Percentiles rank a stretch among this genome's conserved stretches.
These are phyloP conservation scores for Eimeria falciformis DNA, from an alignment of 169 alveolate species.

Conservation along the genomic window DNA sequence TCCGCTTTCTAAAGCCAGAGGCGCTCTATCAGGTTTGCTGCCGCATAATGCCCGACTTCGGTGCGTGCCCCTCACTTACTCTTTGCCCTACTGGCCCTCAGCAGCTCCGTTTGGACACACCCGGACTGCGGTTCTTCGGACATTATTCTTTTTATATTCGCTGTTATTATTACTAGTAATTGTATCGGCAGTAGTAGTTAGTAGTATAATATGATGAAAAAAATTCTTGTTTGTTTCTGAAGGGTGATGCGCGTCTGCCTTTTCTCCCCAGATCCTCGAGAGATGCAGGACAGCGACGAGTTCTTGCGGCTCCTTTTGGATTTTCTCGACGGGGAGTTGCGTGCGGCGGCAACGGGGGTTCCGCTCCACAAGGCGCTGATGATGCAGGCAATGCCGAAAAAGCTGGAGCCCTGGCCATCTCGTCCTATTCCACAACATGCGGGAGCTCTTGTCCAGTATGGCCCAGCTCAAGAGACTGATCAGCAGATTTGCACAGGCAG, in stretches of 20 bases:
- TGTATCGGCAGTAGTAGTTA: no score
- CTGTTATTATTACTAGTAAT: no score
- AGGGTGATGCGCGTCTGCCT: no score
- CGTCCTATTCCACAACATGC: neutral
- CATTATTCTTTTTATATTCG: no score
- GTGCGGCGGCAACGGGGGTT: conserved; percentile 68
- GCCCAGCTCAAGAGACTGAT: neutral
- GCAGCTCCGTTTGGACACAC: neutral
- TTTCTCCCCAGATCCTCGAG: conserved; percentile 79
- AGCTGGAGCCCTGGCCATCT: neutral
- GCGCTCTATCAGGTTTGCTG: conserved; percentile 77
- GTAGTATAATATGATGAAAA: no score
- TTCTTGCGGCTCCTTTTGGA: conserved; percentile 77
- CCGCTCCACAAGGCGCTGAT: conserved; percentile 61
- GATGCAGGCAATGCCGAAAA: conserved; percentile 53
- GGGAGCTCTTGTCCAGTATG: neutral
- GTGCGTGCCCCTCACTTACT: neutral
- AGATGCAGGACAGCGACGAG: conserved; percentile 80
- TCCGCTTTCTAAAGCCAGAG: conserved; percentile 78
- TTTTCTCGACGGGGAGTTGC: conserved; percentile 76
- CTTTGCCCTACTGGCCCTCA: neutral
- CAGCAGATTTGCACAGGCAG: neutral
- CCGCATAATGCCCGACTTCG: conserved; percentile 78
- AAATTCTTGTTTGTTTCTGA: no score
- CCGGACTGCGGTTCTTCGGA: neutral